Percentiles rank a stretch among this genome's conserved stretches.
Evolutionary conservation across 2,329 filamentous ascomycete genomes (phyloP).

Genomic region (Aspergillus arachidicola): DNA sequence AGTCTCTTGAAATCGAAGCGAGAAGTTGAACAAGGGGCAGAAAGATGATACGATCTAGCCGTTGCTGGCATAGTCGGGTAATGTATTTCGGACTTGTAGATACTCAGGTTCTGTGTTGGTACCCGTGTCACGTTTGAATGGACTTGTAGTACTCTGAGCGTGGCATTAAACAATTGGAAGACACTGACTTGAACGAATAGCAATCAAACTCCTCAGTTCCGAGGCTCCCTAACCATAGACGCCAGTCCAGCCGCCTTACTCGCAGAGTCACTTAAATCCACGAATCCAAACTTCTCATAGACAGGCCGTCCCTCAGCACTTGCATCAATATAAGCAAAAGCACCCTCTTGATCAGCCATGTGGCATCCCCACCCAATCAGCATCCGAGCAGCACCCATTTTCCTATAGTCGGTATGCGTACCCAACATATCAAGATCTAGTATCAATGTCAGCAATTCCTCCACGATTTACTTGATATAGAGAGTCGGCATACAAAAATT

Average conservation of each 20-base stretch:
- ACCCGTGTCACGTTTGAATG: rapidly evolving
- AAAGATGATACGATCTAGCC: no score
- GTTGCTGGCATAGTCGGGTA: no score
- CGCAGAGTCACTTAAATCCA: neutral
- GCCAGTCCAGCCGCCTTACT: neutral
- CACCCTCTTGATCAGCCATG: neutral
- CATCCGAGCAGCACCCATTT: neutral
- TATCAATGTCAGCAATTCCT: neutral
- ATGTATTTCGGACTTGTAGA: no score
- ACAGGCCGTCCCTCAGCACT: neutral
- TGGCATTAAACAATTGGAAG: neutral
- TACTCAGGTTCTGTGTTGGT: no score
- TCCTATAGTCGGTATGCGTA: neutral
- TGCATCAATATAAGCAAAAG: neutral
- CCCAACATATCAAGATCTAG: neutral
- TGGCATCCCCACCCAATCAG: neutral
- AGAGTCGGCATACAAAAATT: neutral
- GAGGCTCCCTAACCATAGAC: neutral
- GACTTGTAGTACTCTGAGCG: neutral
- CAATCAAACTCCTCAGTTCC: neutral
- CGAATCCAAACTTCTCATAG: neutral
- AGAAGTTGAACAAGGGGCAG: no score
- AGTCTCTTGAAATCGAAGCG: no score
- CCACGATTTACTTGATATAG: no score
- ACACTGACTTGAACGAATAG: no score